Conservation (phyloP, 495 filamentous ascomycete genomes). For the Penicillium flavigenum region DNA sequence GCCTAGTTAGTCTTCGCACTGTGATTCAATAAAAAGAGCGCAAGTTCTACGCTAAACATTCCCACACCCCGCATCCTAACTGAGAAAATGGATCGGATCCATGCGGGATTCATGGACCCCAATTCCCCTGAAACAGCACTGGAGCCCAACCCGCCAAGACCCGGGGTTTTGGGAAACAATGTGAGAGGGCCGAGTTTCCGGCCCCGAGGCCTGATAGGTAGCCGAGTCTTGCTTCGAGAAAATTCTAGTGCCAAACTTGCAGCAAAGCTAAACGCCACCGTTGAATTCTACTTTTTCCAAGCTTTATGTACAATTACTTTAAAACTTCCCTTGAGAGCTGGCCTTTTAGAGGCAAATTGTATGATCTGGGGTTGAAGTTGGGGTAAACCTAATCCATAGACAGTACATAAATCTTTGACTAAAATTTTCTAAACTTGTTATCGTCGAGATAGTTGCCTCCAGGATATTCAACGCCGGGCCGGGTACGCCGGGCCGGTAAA, state of each 20-base stretch:
- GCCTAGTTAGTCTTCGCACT: too few relatives aligned
- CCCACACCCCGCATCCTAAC: background rate
- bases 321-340: background rate
- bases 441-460: background rate
- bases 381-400: constrained; percentile 1
- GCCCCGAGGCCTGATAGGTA: background rate
- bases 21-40: background rate
- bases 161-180: background rate
- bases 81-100: background rate
- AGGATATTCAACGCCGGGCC: background rate
- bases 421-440: background rate
- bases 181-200: background rate
- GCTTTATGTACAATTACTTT: background rate
- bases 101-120: background rate
- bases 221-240: constrained; percentile 1
- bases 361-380: constrained; percentile 1
- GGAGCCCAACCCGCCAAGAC: background rate
- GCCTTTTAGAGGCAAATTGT: background rate
- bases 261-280: constrained; percentile 1
- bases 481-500: constrained; percentile 11
- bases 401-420: constrained; percentile 1
- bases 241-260: background rate
- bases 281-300: background rate
- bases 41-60: background rate
- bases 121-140: background rate